Evolutionary conservation across 164 flowering plant species (phyloP), one percentile per base, ranked within the genome.

Genomic region (Hamamelis virginiana): DNA sequence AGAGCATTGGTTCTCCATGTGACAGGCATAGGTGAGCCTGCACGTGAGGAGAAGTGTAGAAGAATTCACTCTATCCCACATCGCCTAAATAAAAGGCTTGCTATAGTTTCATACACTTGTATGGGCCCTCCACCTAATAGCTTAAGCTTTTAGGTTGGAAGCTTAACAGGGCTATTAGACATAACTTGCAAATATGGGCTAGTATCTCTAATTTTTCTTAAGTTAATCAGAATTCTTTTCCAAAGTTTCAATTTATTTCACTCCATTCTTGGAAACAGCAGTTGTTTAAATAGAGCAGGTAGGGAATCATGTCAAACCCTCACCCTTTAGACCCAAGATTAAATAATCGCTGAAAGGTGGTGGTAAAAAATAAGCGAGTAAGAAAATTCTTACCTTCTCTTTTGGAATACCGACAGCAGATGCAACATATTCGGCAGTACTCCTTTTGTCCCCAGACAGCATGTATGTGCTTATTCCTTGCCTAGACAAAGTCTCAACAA

Each of bases 361-460:
- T 38, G 23, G 5, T 50, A 50, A 52, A 45, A 44, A 41, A 19
- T 45, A 25, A 33, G 26, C 1, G 13, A 21, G 15, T 26, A 14
- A 51, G 5, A 60, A 45, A 48, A 10, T 55, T 23, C 78, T 72
- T 75, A 90, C 99, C 86, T 83, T 90, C 9, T 90, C 92, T 76
- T 80, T 89, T 53, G 87, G 87, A 69, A 96, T 93, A 12, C 97
- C 98, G 72, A 93, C 92, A 62, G 80, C 72, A 44, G 99, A 91
- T 65, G 97, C 99, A 64, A 96, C 98, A 81, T 96, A 83, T 69
- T 91, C 95, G n/a, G 99, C 99, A 59, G 91, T 62, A 75, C 72
- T 84, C 69, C 69, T 85, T 80, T 87, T 91, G 80, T 96, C 98
- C 60, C 99, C 99, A 66, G 99, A 93, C 13, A 96, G 84, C 90